Evolutionary conservation across 495 filamentous ascomycete species (phyloP).

Genomic region (Penicillium lagena): DNA sequence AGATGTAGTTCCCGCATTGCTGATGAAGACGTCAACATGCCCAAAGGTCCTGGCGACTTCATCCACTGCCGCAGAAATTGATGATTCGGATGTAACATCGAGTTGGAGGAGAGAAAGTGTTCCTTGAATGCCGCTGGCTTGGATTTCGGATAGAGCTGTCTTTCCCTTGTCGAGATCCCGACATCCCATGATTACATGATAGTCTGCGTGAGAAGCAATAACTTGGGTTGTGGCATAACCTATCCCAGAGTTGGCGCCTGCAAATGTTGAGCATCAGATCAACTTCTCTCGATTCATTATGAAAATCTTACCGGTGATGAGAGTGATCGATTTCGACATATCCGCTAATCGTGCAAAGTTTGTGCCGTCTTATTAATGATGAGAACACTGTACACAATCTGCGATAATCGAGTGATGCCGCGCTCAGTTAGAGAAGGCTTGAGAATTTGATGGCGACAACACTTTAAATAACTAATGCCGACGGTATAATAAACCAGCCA

Average conservation of each 20-base stretch:
- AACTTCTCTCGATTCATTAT: neutral
- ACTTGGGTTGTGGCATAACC: slow-evolving; percentile 21
- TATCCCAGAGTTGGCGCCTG: slow-evolving; percentile 26
- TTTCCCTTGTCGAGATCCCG: slow-evolving; percentile 17
- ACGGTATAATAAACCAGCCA: no score
- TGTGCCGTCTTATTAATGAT: no score
- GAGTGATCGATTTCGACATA: neutral
- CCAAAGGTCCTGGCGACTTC: slow-evolving; percentile 21
- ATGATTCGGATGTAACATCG: slow-evolving; percentile 22
- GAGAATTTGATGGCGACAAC: no score
- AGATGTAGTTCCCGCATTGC: slow-evolving; percentile 17
- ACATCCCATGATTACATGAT: slow-evolving; percentile 24
- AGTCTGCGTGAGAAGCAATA: slow-evolving; percentile 8
- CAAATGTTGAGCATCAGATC: neutral
- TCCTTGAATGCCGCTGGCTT: slow-evolving; percentile 1
- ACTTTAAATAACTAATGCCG: no score
- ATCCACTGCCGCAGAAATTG: slow-evolving; percentile 15
- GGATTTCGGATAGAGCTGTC: slow-evolving; percentile 11
- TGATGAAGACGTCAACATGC: slow-evolving; percentile 22
- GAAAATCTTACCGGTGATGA: neutral
- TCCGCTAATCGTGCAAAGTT: no score
- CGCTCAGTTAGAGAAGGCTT: no score
- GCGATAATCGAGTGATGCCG: no score
- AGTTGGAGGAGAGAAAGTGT: slow-evolving; percentile 18
- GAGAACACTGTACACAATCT: no score